phyloP scores from a whole-genome alignment of 23 red algal species.

The Pyropia yezoensis region DNA sequence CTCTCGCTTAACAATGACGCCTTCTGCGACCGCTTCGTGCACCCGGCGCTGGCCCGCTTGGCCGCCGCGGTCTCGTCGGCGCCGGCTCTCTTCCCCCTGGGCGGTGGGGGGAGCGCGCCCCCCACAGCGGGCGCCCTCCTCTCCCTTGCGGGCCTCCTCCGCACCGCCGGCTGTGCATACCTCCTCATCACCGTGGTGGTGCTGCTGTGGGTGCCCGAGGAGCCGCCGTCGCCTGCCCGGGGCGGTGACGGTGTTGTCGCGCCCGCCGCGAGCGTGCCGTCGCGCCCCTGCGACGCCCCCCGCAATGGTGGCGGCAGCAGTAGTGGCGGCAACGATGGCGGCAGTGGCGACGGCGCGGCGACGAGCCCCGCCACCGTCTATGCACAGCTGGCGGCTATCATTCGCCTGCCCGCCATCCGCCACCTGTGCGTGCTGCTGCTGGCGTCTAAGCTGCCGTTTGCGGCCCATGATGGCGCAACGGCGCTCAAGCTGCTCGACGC shows the following conservation, averaged over 20 bases:
- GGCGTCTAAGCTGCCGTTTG: constrained; percentile 71
- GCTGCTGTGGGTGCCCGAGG: background rate
- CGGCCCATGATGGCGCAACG: constrained; percentile 66
- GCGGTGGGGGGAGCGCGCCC: too few relatives aligned
- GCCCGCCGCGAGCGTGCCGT: too few relatives aligned
- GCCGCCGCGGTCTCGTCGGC: background rate
- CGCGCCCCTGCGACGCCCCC: too few relatives aligned
- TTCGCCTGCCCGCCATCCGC: constrained; percentile 28
- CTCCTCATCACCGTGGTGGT: constrained; percentile 44
- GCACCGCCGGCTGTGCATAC: constrained; percentile 32
- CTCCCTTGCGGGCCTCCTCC: constrained; percentile 30
- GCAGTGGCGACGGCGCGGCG: too few relatives aligned
- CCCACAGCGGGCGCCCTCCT: constrained; percentile 20
- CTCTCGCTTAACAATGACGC: constrained; percentile 60
- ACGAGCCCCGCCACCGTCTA: constrained; percentile 4
- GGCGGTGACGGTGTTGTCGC: too few relatives aligned
- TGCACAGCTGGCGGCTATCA: constrained; percentile 16
- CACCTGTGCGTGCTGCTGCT: constrained; percentile 47
- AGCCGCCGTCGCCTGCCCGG: too few relatives aligned
- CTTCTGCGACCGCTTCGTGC: constrained; percentile 71
- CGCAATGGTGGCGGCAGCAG: too few relatives aligned
- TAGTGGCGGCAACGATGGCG: too few relatives aligned
- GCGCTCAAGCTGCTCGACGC: constrained; percentile 69
- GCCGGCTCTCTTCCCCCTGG: too few relatives aligned
- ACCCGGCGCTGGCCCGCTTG: constrained; percentile 6